These are phyloP conservation scores for Epicoccum nigrum DNA, from an alignment of 2,329 filamentous ascomycete species.

Conservation along the genomic window DNA sequence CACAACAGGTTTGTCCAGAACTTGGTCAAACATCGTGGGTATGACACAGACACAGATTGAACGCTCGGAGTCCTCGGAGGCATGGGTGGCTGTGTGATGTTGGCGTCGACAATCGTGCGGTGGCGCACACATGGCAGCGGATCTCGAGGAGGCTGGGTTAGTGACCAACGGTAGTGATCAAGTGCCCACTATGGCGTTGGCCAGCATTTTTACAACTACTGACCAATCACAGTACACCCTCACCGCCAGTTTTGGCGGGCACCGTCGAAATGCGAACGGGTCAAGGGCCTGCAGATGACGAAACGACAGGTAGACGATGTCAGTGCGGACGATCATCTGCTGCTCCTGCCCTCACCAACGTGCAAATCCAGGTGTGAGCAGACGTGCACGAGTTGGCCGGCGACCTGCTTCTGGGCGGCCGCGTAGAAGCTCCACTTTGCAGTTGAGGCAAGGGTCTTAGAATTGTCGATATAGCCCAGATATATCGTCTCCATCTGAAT, in stretches of 20 bases:
- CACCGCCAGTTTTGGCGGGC: constrained; percentile 44
- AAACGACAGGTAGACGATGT: constrained; percentile 16
- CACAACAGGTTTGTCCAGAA: not conserved
- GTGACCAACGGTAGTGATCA: constrained; percentile 27
- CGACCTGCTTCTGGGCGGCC: too few relatives aligned
- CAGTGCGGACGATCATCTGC: constrained; percentile 11
- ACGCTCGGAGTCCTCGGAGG: constrained; percentile 12
- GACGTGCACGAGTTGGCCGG: constrained; percentile 3
- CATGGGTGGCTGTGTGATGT: constrained; percentile 16
- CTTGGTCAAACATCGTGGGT: not conserved
- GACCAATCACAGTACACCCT: constrained; percentile 39
- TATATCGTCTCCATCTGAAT: constrained; percentile 9
- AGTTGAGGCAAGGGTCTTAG: constrained; percentile 17
- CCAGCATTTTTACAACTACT: constrained; percentile 28
- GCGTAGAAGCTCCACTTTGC: constrained; percentile 19
- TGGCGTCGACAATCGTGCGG: constrained; percentile 12
- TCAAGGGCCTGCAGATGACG: constrained; percentile 34
- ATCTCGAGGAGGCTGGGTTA: constrained; percentile 28
- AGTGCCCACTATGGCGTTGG: constrained; percentile 25
- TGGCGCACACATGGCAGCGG: constrained; percentile 19
- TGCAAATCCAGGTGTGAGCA: not conserved
- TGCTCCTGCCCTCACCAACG: not conserved
- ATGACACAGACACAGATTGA: constrained; percentile 2
- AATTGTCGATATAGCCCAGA: constrained; percentile 18
- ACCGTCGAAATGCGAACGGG: constrained; percentile 32